These are phyloP conservation scores for Populus euphratica DNA, from an alignment of 345 rosid genomes.

Conservation along the genomic window DNA sequence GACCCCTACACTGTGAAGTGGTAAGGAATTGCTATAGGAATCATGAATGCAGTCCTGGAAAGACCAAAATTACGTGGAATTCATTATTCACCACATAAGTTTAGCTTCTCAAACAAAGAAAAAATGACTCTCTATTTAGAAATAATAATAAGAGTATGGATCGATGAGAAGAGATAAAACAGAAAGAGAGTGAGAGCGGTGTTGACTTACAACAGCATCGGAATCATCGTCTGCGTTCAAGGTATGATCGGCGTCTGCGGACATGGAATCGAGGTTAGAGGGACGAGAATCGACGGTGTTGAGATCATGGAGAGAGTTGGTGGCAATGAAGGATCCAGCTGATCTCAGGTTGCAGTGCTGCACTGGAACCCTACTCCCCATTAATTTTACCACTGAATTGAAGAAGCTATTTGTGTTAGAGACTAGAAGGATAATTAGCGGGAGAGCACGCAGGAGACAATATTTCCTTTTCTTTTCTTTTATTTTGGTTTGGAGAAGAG, in stretches of 20 bases:
- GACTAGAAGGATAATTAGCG: not conserved
- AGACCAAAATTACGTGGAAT: not conserved
- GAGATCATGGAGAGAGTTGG: conserved; percentile 71
- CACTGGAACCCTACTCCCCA: conserved; percentile 77
- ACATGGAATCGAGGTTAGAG: conserved; percentile 36
- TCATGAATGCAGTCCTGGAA: conserved; percentile 70
- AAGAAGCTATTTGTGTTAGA: not conserved
- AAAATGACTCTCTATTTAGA: too few species aligned
- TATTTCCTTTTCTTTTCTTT: not conserved
- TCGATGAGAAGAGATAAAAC: not conserved
- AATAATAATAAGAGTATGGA: too few species aligned
- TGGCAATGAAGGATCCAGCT: conserved; percentile 55
- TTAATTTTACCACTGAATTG: conserved; percentile 11
- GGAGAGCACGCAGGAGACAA: not conserved
- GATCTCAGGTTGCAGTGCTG: conserved; percentile 71
- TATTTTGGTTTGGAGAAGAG: conserved; percentile 1
- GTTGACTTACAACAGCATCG: conserved; percentile 43
- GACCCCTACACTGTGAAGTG: conserved; percentile 53
- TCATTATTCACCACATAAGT: too few species aligned
- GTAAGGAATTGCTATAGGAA: conserved; percentile 61
- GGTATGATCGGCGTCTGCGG: conserved; percentile 34
- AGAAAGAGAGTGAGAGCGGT: not conserved
- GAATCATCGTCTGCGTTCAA: conserved; percentile 53
- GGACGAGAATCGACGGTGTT: conserved; percentile 65
- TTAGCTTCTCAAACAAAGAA: too few species aligned